phyloP scores from a whole-genome alignment of 495 filamentous ascomycete species.

The Trichocladium antarcticum region DNA sequence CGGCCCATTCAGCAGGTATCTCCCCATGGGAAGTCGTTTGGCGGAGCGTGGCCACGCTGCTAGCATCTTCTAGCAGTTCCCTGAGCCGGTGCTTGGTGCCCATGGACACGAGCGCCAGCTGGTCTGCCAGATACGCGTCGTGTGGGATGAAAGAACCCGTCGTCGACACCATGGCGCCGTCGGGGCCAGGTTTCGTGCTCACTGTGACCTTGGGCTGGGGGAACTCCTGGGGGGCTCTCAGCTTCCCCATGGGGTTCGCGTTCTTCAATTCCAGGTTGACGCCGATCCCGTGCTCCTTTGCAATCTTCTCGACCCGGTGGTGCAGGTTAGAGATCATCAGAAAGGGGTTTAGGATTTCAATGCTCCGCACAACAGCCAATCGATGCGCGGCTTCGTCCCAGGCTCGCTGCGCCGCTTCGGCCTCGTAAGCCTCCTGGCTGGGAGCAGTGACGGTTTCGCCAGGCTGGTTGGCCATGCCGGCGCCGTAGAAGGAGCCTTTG shows the following conservation, averaged over 20 bases:
- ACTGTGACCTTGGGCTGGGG: conserved; percentile 27
- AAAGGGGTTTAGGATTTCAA: conserved; percentile 36
- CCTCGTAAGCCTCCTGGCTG: conserved; percentile 42
- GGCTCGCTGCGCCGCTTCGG: conserved; percentile 33
- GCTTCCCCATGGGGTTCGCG: conserved; percentile 33
- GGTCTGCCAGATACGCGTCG: conserved; percentile 57
- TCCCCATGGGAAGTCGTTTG: conserved; percentile 61
- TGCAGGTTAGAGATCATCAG: conserved; percentile 34
- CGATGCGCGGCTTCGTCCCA: conserved; percentile 38
- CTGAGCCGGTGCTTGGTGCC: conserved; percentile 61
- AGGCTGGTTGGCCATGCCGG: conserved; percentile 47
- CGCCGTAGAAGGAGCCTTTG: conserved; percentile 45
- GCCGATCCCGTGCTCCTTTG: conserved; percentile 45
- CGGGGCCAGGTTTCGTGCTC: conserved; percentile 32
- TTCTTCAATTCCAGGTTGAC: conserved; percentile 43
- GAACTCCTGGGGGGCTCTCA: conserved; percentile 44
- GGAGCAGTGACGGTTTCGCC: conserved; percentile 36
- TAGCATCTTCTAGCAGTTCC: conserved; percentile 58
- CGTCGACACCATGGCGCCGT: conserved; percentile 46
- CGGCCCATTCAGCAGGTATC: conserved; percentile 57
- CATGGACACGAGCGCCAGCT: conserved; percentile 63
- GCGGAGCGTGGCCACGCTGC: conserved; percentile 50
- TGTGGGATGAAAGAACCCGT: conserved; percentile 54
- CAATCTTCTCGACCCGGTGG: conserved; percentile 47
- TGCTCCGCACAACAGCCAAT: conserved; percentile 32